Conservation (phyloP, 2,329 filamentous ascomycete genomes). For the Leptosphaerulina australis region DNA sequence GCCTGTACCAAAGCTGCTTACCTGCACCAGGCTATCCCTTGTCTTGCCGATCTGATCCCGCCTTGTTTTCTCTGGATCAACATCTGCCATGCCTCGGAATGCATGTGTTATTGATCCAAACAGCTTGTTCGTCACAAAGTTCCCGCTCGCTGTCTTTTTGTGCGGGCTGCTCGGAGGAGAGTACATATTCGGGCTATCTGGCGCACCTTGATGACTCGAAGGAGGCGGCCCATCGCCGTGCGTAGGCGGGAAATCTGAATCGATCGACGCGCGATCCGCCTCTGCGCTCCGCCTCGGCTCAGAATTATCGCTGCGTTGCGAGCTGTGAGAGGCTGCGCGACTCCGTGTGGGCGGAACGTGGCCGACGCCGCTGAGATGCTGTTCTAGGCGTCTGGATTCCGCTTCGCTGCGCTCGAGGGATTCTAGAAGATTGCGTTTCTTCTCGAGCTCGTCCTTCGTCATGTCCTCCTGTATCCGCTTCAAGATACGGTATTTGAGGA, state of each 20-base stretch:
- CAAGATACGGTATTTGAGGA: slow-evolving; percentile 85
- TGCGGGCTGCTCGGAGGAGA: slow-evolving; percentile 56
- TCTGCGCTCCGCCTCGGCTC: slow-evolving; percentile 51
- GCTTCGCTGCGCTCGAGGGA: slow-evolving; percentile 91
- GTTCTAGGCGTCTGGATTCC: slow-evolving; percentile 90
- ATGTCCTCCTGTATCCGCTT: slow-evolving; percentile 98
- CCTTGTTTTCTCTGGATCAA: slow-evolving; percentile 90
- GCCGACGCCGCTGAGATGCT: slow-evolving; percentile 81
- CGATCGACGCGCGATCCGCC: slow-evolving; percentile 87
- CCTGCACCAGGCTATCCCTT: slow-evolving; percentile 76
- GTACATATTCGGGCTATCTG: slow-evolving; percentile 46
- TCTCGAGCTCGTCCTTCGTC: slow-evolving; percentile 89
- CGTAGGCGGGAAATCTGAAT: slow-evolving; percentile 93
- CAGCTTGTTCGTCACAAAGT: slow-evolving; percentile 87
- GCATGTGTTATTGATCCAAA: slow-evolving; percentile 96
- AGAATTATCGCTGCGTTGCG: slow-evolving; percentile 50
- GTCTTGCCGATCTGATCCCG: slow-evolving; percentile 96
- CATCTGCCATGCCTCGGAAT: slow-evolving; percentile 93
- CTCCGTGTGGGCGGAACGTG: slow-evolving; percentile 65
- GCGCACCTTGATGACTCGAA: slow-evolving; percentile 74
- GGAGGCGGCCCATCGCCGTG: slow-evolving; percentile 70
- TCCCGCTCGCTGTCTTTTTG: slow-evolving; percentile 80
- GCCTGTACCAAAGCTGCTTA: slow-evolving; percentile 31
- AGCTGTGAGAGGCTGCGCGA: slow-evolving; percentile 68
- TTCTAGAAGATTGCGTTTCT: slow-evolving; percentile 81